Conservation (phyloP, 2,329 filamentous ascomycete species). For the Claviceps arundinis region DNA sequence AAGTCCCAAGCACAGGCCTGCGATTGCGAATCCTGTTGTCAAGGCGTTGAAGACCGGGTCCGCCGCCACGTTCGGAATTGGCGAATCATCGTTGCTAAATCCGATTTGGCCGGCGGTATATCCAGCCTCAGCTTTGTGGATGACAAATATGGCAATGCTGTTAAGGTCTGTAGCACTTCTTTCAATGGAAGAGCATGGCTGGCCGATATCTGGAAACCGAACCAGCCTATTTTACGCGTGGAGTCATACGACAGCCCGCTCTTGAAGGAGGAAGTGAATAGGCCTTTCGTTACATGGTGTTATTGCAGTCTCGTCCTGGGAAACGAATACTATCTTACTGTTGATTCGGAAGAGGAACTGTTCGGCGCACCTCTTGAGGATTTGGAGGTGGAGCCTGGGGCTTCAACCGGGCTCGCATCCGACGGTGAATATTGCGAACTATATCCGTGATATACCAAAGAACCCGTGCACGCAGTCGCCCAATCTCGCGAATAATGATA, state of each 20-base stretch:
- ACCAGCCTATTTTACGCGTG: slow-evolving; percentile 16
- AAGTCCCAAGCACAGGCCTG: background rate
- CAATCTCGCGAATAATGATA: background rate
- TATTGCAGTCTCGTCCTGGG: slow-evolving; percentile 38
- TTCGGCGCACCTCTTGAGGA: slow-evolving; percentile 14
- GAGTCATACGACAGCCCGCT: slow-evolving; percentile 5
- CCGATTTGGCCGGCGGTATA: slow-evolving; percentile 30
- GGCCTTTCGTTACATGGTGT: slow-evolving; percentile 19
- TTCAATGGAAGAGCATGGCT: slow-evolving; percentile 35
- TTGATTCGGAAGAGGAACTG: slow-evolving; percentile 19
- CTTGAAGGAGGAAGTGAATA: slow-evolving; percentile 18
- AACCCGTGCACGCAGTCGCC: slow-evolving; percentile 15
- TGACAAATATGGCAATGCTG: slow-evolving; percentile 31
- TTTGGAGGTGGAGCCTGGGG: background rate
- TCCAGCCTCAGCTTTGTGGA: slow-evolving; percentile 40
- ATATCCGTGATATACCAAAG: slow-evolving; percentile 15
- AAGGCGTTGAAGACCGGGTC: slow-evolving; percentile 19
- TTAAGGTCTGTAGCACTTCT: slow-evolving; percentile 37
- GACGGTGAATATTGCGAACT: slow-evolving; percentile 15
- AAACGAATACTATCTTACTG: slow-evolving; percentile 27
- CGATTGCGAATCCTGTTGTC: slow-evolving; percentile 6
- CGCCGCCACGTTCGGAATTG: slow-evolving; percentile 31
- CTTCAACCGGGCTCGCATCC: slow-evolving; percentile 4
- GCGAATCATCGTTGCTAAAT: slow-evolving; percentile 34
- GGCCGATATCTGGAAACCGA: slow-evolving; percentile 36